Evolutionary conservation across 441 rosid species (phyloP).

Genomic region (Biscutella auriculata): DNA sequence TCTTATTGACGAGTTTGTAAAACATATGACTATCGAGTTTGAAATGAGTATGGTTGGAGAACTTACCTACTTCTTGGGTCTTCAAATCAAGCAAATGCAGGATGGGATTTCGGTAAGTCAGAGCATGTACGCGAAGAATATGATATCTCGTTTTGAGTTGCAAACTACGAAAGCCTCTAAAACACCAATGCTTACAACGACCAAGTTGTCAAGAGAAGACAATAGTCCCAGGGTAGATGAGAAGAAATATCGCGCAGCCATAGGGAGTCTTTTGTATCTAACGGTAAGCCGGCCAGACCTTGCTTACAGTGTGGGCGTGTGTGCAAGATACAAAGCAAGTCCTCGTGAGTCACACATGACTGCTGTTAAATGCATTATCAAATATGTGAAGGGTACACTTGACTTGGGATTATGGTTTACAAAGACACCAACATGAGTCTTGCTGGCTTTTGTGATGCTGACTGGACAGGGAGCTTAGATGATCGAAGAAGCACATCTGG

Average conservation of each 20-base stretch:
- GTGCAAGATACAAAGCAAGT: neutral
- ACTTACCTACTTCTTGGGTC: neutral
- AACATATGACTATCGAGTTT: neutral
- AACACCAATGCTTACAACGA: accelerated
- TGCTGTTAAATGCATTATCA: neutral
- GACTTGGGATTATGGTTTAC: accelerated
- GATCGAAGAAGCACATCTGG: neutral
- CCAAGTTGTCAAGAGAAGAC: neutral
- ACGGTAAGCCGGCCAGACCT: neutral
- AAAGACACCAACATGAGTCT: neutral
- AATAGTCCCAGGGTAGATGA: neutral
- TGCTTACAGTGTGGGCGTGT: neutral
- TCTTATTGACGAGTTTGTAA: neutral
- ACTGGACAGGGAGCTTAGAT: neutral
- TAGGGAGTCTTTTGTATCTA: neutral
- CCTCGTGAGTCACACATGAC: accelerated
- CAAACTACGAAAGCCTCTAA: accelerated
- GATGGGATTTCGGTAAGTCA: neutral
- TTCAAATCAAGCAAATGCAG: accelerated
- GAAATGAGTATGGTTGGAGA: neutral
- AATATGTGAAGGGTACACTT: neutral
- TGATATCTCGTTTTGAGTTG: accelerated
- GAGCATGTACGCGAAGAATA: accelerated
- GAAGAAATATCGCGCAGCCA: neutral
- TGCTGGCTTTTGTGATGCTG: neutral